phyloP scores from a whole-genome alignment of 768 basidiomycete species.

The Cyathus striatus region DNA sequence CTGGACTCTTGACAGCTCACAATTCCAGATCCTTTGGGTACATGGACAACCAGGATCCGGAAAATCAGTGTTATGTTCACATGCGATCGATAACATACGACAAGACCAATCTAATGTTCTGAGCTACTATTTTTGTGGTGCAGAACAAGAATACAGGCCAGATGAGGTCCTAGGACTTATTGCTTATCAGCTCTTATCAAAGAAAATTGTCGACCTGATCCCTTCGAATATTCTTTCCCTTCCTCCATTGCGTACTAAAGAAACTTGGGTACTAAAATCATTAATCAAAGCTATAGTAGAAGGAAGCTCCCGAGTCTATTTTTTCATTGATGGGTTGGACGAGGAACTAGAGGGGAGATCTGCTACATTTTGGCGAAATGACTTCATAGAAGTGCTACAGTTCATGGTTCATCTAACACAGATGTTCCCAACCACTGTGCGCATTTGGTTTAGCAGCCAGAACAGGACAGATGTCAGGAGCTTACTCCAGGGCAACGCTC shows the following conservation, averaged over 20 bases:
- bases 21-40: conserved; percentile 11
- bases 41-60: conserved; percentile 13
- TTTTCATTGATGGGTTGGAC: background rate
- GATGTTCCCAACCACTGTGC: conserved; percentile 9
- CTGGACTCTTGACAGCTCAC: conserved; percentile 1
- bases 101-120: conserved; percentile 1
- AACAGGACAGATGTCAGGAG: conserved; percentile 8
- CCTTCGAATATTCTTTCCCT: background rate
- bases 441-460: conserved; percentile 19
- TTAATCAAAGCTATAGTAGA: conserved; percentile 1
- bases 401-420: conserved; percentile 10
- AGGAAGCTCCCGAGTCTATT: background rate
- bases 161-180: conserved; percentile 11
- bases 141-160: conserved; percentile 5
- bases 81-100: conserved; percentile 6
- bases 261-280: background rate
- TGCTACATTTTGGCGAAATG: conserved; percentile 7
- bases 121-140: conserved; percentile 15
- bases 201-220: background rate
- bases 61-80: conserved; percentile 15
- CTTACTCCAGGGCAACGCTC: conserved; percentile 6
- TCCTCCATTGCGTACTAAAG: background rate
- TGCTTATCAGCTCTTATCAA: conserved; percentile 11
- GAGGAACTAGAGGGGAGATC: background rate
- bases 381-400: conserved; percentile 7